These are phyloP conservation scores for Stachybotrys chlorohalonatus DNA, from an alignment of 2,329 filamentous ascomycete genomes.

Conservation along the genomic window DNA sequence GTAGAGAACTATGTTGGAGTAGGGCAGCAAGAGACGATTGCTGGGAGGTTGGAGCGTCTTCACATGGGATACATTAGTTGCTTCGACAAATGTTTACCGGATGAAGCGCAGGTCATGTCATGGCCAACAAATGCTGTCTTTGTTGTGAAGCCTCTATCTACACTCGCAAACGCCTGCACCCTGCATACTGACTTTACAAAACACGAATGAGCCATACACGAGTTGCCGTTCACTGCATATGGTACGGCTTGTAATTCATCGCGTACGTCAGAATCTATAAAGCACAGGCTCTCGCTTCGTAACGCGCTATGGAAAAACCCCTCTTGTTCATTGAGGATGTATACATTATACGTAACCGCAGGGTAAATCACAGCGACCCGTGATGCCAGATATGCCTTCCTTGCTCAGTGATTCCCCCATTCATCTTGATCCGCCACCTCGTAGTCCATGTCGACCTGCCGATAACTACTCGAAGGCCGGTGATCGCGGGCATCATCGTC, in stretches of 20 bases:
- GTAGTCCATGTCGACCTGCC: constrained; percentile 39
- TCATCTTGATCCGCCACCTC: constrained; percentile 43
- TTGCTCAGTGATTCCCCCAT: constrained; percentile 18
- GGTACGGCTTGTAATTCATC: too few relatives aligned
- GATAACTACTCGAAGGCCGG: not conserved
- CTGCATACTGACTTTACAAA: too few relatives aligned
- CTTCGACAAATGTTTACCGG: not conserved
- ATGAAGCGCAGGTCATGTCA: not conserved
- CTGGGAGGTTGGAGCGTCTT: not conserved
- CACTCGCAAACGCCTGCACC: not conserved
- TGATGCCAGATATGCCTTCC: not conserved
- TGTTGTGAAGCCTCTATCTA: not conserved
- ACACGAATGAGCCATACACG: too few relatives aligned
- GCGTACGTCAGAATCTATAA: too few relatives aligned
- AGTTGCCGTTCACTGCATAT: too few relatives aligned
- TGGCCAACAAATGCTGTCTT: not conserved
- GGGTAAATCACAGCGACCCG: not conserved
- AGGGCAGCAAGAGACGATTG: not conserved
- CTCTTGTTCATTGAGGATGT: too few relatives aligned
- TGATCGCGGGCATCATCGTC: constrained; percentile 11
- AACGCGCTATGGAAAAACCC: too few relatives aligned
- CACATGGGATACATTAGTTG: not conserved
- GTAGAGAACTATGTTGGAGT: not conserved
- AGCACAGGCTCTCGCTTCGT: too few relatives aligned
- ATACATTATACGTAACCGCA: too few relatives aligned